Conservation (phyloP, 2,329 filamentous ascomycete genomes). For the Colletotrichum sp. region DNA sequence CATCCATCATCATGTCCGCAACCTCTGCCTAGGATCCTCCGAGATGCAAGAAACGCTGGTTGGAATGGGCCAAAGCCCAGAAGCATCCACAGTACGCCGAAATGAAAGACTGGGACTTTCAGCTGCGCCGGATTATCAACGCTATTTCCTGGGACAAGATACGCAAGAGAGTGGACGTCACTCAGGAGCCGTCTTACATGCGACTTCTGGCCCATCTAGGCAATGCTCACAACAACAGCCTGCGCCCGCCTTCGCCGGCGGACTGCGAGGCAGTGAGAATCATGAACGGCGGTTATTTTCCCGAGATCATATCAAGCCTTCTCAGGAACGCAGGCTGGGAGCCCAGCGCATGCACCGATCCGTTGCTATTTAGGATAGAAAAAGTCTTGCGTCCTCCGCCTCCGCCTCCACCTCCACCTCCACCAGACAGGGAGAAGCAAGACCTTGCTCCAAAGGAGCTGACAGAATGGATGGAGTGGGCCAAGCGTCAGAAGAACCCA, state of each 20-base stretch:
- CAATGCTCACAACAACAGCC: background rate
- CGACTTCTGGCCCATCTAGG: background rate
- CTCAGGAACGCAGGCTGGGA: background rate
- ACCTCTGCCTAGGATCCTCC: background rate
- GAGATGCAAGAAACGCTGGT: background rate
- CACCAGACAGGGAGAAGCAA: background rate
- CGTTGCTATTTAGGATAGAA: background rate
- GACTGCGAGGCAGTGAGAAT: background rate
- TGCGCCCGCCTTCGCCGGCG: background rate
- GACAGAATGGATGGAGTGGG: background rate
- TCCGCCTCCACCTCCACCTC: background rate
- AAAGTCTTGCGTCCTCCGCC: background rate
- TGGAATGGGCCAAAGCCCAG: background rate
- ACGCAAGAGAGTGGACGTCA: background rate
- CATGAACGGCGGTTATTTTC: background rate
- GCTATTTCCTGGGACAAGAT: background rate
- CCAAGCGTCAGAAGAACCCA: background rate
- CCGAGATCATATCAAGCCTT: background rate
- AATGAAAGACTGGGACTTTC: background rate
- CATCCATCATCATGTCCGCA: background rate
- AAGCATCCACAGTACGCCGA: background rate
- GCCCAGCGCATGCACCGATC: background rate
- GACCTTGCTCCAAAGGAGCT: background rate
- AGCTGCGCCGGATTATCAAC: background rate
- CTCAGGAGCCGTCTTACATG: background rate